A percentile compares a stretch with the other conserved stretches of the same genome.
phyloP scores from a whole-genome alignment of 1,284 basidiomycete genomes.

The Ganoderma multipileum region DNA sequence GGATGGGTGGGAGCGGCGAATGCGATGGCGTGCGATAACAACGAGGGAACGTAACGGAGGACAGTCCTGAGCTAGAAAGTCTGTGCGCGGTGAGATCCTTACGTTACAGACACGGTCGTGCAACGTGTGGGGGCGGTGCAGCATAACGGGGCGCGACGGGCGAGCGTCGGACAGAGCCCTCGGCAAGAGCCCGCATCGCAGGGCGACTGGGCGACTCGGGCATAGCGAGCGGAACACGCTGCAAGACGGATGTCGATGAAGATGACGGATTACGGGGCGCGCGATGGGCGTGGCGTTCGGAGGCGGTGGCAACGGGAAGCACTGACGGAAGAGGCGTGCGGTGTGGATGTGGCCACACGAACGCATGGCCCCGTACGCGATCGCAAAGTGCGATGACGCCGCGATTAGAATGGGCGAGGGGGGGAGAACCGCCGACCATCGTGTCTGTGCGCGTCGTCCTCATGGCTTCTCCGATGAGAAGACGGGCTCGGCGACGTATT shows the following conservation, averaged over 20 bases:
- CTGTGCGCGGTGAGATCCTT: conserved; percentile 24
- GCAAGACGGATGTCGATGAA: background rate
- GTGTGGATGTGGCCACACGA: conserved; percentile 22
- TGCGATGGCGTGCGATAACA: conserved; percentile 31
- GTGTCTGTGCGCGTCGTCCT: conserved; percentile 31
- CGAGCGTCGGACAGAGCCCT: conserved; percentile 1
- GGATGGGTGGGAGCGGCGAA: conserved; percentile 13
- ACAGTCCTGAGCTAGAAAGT: conserved; percentile 25
- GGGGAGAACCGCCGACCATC: conserved; percentile 26
- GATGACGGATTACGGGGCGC: conserved; percentile 5
- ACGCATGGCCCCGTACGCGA: conserved; percentile 23
- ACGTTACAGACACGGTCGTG: conserved; percentile 22
- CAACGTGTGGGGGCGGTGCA: conserved; percentile 1
- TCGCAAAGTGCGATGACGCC: conserved; percentile 29
- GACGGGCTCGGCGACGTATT: conserved; percentile 32
- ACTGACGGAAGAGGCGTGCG: conserved; percentile 5
- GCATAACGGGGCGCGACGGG: conserved; percentile 17
- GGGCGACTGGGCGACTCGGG: conserved; percentile 3
- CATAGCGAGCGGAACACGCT: background rate
- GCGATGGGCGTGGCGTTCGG: conserved; percentile 5
- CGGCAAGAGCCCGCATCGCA: background rate
- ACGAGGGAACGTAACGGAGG: conserved; percentile 25
- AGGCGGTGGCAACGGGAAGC: conserved; percentile 1
- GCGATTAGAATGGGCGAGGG: conserved; percentile 30
- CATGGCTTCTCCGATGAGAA: conserved; percentile 33